Evolutionary conservation across 192 early-diverging fungal species (phyloP).

Genomic region (Umbelopsis vinacea): DNA sequence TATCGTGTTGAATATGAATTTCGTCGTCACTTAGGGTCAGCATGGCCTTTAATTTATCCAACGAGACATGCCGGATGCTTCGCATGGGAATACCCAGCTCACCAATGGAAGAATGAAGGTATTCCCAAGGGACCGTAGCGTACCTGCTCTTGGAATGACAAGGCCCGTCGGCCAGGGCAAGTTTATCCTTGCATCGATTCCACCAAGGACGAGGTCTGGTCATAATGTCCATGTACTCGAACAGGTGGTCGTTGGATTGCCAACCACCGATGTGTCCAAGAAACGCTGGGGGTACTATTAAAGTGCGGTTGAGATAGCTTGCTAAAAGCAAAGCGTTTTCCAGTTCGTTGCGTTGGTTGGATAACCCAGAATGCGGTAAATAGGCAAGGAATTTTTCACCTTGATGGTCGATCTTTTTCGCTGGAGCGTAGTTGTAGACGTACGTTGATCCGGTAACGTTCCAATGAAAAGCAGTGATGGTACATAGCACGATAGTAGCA

Average conservation of each 20-base stretch:
- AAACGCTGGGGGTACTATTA: slow-evolving; percentile 56
- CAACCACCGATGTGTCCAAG: slow-evolving; percentile 53
- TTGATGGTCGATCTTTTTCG: slow-evolving; percentile 1
- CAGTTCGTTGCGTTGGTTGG: slow-evolving; percentile 60
- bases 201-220: slow-evolving; percentile 44
- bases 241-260: slow-evolving; percentile 42
- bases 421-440: background rate
- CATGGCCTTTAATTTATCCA: slow-evolving; percentile 11
- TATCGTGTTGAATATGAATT: slow-evolving; percentile 44
- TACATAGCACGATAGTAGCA: background rate
- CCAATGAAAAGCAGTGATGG: background rate
- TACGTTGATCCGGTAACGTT: background rate
- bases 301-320: slow-evolving; percentile 56
- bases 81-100: slow-evolving; percentile 25
- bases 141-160: slow-evolving; percentile 40
- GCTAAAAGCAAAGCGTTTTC: slow-evolving; percentile 60
- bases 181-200: slow-evolving; percentile 39
- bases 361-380: slow-evolving; percentile 57
- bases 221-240: slow-evolving; percentile 38
- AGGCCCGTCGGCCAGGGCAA: slow-evolving; percentile 31
- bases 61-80: slow-evolving; percentile 21
- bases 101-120: slow-evolving; percentile 31
- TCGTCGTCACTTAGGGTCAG: slow-evolving; percentile 35
- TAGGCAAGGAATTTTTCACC: slow-evolving; percentile 59
- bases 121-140: background rate